A percentile compares a stretch with the other conserved stretches of the same genome.
phyloP scores from a whole-genome alignment of 2,329 filamentous ascomycete genomes.

The Capronia americana region DNA sequence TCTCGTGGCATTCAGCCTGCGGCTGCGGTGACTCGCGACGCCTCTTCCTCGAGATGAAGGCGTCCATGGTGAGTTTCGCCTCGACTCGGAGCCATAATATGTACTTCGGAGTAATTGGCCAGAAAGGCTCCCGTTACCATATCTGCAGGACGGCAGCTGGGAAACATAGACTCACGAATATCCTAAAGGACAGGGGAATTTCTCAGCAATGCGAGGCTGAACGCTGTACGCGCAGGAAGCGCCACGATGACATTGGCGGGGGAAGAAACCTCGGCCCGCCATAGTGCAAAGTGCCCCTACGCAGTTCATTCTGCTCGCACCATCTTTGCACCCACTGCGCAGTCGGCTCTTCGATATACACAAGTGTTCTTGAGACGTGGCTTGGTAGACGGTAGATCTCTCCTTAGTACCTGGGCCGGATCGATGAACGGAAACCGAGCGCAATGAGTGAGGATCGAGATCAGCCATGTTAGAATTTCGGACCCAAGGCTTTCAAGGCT shows the following conservation, averaged over 20 bases:
- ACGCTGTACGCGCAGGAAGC: background rate
- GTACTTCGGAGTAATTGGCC: background rate
- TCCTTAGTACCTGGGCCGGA: background rate
- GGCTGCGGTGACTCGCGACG: slow-evolving; percentile 38
- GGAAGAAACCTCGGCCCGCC: slow-evolving; percentile 5
- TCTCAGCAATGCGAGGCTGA: background rate
- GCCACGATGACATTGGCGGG: background rate
- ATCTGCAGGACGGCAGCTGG: background rate
- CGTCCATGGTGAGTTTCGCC: slow-evolving; percentile 47
- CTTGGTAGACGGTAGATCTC: background rate
- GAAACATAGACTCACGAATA: background rate
- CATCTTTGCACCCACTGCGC: background rate
- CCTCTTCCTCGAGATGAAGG: slow-evolving; percentile 49
- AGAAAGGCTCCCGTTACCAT: background rate
- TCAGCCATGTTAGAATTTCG: slow-evolving; percentile 85
- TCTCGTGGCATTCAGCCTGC: slow-evolving; percentile 14
- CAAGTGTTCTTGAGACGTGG: background rate
- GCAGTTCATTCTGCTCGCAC: background rate
- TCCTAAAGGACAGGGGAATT: background rate
- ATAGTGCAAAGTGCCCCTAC: background rate
- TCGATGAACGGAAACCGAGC: background rate
- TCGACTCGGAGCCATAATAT: slow-evolving; percentile 38
- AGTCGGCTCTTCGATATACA: background rate
- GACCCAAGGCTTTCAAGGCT: slow-evolving; percentile 92
- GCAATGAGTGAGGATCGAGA: slow-evolving; percentile 23